Evolutionary conservation across 371 early-diverging fungal genomes (phyloP).

Genomic region (Haplosporangium sp.): DNA sequence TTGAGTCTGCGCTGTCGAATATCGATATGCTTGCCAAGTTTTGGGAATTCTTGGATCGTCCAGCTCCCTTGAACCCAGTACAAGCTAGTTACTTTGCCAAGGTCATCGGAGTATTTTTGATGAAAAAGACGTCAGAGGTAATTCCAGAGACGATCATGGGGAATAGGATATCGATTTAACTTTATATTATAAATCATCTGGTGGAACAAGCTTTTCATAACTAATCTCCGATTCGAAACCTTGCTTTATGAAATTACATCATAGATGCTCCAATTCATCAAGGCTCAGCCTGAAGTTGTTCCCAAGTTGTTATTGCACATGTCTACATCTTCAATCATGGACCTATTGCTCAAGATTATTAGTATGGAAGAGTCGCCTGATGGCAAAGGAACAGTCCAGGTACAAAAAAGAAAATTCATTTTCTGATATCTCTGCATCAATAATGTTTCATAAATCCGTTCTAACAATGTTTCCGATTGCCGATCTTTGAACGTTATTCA

Average conservation of each 20-base stretch:
- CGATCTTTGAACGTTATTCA: neutral
- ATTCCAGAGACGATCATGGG: neutral
- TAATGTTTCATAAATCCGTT: neutral
- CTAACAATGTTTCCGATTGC: neutral
- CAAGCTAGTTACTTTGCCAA: conserved; percentile 91
- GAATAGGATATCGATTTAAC: no score
- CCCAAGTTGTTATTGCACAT: conserved; percentile 80
- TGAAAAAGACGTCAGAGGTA: conserved; percentile 86
- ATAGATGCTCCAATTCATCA: conserved; percentile 78
- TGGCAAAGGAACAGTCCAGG: conserved; percentile 82
- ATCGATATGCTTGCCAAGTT: conserved; percentile 77
- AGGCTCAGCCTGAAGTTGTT: conserved; percentile 69
- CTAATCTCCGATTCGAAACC: neutral
- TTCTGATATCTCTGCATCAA: neutral
- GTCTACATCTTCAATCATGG: conserved; percentile 88
- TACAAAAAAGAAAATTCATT: conserved; percentile 20
- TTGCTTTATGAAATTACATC: neutral
- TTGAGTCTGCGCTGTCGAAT: conserved; percentile 78
- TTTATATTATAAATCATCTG: no score
- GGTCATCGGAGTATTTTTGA: conserved; percentile 85
- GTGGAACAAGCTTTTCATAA: neutral
- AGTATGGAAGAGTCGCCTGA: conserved; percentile 91
- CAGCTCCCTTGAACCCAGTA: conserved; percentile 77
- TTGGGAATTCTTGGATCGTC: conserved; percentile 85
- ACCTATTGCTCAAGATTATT: conserved; percentile 90